phyloP scores from a whole-genome alignment of 2,329 filamentous ascomycete species.

The Talaromyces islandicus region DNA sequence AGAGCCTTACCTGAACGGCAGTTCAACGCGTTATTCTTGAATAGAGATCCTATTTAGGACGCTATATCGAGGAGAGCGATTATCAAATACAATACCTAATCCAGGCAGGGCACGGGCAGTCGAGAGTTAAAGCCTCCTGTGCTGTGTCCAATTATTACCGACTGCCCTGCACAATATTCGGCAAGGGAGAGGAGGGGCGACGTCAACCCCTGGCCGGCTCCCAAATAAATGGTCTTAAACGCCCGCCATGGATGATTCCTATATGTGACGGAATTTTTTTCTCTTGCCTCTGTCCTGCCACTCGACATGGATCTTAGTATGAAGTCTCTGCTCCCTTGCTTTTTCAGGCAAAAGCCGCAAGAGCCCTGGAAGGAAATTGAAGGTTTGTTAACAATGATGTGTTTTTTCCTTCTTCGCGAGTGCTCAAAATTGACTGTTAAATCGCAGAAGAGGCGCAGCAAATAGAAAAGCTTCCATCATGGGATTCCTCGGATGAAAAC shows the following conservation, averaged over 20 bases:
- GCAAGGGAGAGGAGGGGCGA: background rate
- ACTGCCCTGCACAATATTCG: background rate
- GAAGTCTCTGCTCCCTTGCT: conserved; percentile 5
- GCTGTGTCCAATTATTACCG: background rate
- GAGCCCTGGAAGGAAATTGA: conserved; percentile 20
- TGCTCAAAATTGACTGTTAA: conserved; percentile 1
- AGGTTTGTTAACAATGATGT: conserved; percentile 10
- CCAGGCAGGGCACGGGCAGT: background rate
- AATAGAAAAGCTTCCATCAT: conserved; percentile 23
- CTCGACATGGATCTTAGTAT: background rate
- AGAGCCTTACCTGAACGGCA: background rate
- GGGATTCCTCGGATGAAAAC: conserved; percentile 26
- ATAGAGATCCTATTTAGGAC: background rate
- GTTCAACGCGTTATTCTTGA: background rate
- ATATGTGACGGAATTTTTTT: background rate
- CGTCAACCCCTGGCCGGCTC: background rate
- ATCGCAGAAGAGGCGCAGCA: conserved; percentile 17
- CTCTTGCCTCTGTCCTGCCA: background rate
- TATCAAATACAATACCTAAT: background rate
- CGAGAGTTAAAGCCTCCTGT: background rate
- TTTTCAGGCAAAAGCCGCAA: conserved; percentile 10
- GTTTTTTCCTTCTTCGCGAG: background rate
- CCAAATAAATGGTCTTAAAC: background rate
- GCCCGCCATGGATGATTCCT: background rate
- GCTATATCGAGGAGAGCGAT: background rate